Percentiles rank a stretch among this genome's conserved stretches.
These are phyloP conservation scores for Phyllosticta citribraziliensis DNA, from an alignment of 2,329 filamentous ascomycete species.

Conservation along the genomic window DNA sequence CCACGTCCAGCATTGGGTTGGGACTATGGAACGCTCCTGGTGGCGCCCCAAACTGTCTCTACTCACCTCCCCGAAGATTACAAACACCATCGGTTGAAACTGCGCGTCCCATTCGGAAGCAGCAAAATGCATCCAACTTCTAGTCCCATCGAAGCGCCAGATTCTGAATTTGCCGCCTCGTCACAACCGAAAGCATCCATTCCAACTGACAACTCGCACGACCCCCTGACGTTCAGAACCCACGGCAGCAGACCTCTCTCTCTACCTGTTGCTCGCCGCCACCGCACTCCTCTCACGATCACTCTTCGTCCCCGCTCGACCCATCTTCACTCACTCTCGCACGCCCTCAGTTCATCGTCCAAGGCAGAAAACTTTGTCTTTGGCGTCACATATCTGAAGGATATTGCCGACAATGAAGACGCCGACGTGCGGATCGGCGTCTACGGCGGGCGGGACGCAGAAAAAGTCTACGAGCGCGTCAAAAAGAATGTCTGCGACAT, in stretches of 20 bases:
- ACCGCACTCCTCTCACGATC: neutral
- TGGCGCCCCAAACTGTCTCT: slow-evolving; percentile 44
- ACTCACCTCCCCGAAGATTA: slow-evolving; percentile 42
- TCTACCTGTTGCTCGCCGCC: neutral
- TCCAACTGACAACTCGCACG: neutral
- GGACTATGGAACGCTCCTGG: slow-evolving; percentile 61
- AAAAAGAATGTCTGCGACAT: slow-evolving; percentile 39
- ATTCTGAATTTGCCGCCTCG: neutral
- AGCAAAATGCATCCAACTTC: slow-evolving; percentile 47
- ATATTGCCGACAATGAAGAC: slow-evolving; percentile 59
- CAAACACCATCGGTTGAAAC: slow-evolving; percentile 45
- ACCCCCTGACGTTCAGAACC: neutral
- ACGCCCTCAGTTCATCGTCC: neutral
- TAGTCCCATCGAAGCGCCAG: slow-evolving; percentile 12
- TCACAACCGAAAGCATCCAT: neutral
- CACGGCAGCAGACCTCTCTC: neutral
- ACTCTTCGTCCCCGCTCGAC: neutral
- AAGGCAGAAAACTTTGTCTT: slow-evolving; percentile 30
- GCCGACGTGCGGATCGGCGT: slow-evolving; percentile 49
- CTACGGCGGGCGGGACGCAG: slow-evolving; percentile 45
- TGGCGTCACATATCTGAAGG: slow-evolving; percentile 57
- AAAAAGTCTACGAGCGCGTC: neutral
- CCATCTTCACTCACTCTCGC: neutral
- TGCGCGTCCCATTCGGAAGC: slow-evolving; percentile 47
- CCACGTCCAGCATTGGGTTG: slow-evolving; percentile 53